Evolutionary conservation across 306 rosid genomes (phyloP).

Genomic region (Lablab purpureus): DNA sequence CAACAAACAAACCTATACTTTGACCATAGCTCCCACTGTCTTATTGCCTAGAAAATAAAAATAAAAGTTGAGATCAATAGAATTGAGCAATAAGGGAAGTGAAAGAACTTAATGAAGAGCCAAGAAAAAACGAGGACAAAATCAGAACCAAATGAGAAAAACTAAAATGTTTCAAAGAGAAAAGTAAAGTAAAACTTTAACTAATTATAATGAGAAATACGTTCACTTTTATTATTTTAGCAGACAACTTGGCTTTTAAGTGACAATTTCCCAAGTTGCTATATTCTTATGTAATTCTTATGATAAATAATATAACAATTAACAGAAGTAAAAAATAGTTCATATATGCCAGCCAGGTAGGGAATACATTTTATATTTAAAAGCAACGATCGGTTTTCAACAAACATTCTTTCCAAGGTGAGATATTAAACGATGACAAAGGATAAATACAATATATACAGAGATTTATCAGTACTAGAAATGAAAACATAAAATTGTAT

Average conservation of each 20-base stretch:
- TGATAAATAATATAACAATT: constrained; percentile 14
- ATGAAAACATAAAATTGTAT: not conserved
- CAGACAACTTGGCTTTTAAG: not conserved
- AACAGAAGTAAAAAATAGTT: not conserved
- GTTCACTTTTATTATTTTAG: not conserved
- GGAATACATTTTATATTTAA: constrained; percentile 7
- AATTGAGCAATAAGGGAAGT: not conserved
- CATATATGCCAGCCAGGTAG: not conserved
- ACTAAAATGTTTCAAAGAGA: not conserved
- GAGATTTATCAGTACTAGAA: not conserved
- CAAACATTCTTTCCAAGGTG: not conserved
- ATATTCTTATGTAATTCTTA: not conserved
- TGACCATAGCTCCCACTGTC: constrained; percentile 77
- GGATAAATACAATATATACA: not conserved
- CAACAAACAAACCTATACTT: constrained; percentile 72
- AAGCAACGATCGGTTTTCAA: not conserved
- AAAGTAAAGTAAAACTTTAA: not conserved
- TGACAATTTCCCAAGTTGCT: constrained; percentile 16
- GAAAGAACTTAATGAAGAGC: constrained; percentile 2
- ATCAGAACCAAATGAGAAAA: not conserved
- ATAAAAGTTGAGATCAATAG: not conserved
- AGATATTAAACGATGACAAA: not conserved
- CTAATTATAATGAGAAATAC: constrained; percentile 1
- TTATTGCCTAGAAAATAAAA: constrained; percentile 55
- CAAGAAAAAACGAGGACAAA: not conserved